phyloP scores from a whole-genome alignment of 192 early-diverging fungal species.

The Dissophora globulifera region DNA sequence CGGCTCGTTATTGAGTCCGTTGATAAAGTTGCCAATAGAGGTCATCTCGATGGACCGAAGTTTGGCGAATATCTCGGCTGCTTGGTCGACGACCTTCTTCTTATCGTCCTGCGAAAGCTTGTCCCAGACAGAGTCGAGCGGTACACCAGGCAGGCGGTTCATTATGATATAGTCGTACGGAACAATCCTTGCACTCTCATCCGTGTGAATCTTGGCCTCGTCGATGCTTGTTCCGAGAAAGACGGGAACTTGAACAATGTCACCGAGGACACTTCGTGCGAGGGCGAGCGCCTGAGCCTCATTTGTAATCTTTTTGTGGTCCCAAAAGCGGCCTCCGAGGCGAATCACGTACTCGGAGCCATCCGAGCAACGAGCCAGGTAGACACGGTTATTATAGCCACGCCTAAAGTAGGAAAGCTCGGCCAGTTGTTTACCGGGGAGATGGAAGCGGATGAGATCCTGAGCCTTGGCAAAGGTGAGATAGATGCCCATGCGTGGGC shows the following conservation, averaged over 20 bases:
- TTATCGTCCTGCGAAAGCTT: conserved; percentile 15
- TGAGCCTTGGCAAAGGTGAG: conserved; percentile 23
- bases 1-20: conserved; percentile 1
- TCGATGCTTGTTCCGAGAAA: conserved; percentile 41
- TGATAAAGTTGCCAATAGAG: conserved; percentile 31
- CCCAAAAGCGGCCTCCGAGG: conserved; percentile 46
- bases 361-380: conserved; percentile 28
- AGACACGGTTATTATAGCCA: conserved; percentile 50
- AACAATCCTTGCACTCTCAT: conserved; percentile 13
- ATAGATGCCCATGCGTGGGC: conserved; percentile 32
- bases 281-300: conserved; percentile 23
- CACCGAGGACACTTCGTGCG: conserved; percentile 10
- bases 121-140: conserved; percentile 42
- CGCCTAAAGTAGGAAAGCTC: conserved; percentile 38
- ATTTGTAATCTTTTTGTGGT: conserved; percentile 47
- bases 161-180: conserved; percentile 44
- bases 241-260: conserved; percentile 6
- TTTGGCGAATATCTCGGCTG: conserved; percentile 16
- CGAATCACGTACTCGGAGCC: conserved; percentile 45
- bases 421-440: conserved; percentile 17
- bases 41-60: conserved; percentile 24
- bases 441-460: conserved; percentile 22
- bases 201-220: conserved; percentile 28
- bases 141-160: conserved; percentile 35
- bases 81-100: conserved; percentile 20